Evolutionary conservation across 106 monocot species (phyloP).

Genomic region (Alisma plantagoaquatica): DNA sequence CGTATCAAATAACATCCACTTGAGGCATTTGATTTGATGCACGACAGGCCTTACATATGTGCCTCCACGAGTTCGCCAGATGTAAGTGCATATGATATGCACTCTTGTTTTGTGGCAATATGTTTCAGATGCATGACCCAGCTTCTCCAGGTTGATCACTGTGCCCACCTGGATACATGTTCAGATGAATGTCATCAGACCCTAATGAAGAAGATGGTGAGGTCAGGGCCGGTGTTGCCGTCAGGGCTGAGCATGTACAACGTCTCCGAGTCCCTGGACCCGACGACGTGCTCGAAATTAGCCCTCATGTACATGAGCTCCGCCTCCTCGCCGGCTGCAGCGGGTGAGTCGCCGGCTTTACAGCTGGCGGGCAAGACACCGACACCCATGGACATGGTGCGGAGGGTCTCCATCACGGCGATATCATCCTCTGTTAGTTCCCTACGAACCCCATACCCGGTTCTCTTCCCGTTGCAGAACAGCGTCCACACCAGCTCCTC

Average conservation of each 20-base stretch:
- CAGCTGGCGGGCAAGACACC: constrained; percentile 37
- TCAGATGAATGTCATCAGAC: too few relatives aligned
- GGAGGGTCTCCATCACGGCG: constrained; percentile 42
- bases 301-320: constrained; percentile 54
- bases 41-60: too few relatives aligned
- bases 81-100: too few relatives aligned
- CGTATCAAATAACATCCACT: too few relatives aligned
- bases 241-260: constrained; percentile 61
- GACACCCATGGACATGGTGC: constrained; percentile 54
- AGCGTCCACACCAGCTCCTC: constrained; percentile 60
- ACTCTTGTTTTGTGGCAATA: too few relatives aligned
- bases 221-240: constrained; percentile 42
- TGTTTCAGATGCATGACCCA: too few relatives aligned
- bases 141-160: too few relatives aligned
- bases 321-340: constrained; percentile 25
- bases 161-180: too few relatives aligned
- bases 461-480: constrained; percentile 70
- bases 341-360: neutral
- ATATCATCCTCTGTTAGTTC: constrained; percentile 49
- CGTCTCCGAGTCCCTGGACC: constrained; percentile 57
- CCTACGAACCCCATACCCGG: constrained; percentile 43
- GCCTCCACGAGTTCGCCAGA: too few relatives aligned
- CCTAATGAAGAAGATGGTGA: constrained; percentile 70
- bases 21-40: too few relatives aligned
- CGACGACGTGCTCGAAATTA: constrained; percentile 46